Evolutionary conservation across 1,139 yeast species (phyloP).

Genomic region (Yamadazyma dushanensis): DNA sequence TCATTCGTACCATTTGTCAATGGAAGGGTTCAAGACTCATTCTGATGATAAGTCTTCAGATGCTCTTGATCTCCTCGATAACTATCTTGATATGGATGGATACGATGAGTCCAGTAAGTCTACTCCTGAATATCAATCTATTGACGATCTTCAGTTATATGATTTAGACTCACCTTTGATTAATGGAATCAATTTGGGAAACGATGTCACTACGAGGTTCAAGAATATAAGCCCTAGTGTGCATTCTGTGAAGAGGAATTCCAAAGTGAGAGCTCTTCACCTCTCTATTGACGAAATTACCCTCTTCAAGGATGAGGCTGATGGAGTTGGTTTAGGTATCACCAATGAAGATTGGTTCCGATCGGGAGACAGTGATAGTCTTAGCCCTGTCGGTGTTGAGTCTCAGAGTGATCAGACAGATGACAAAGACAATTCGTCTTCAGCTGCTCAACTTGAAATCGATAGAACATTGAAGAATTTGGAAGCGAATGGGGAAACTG

Average conservation of each 20-base stretch:
- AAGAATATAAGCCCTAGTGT: slow-evolving; percentile 14
- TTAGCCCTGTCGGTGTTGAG: background rate
- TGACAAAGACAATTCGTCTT: background rate
- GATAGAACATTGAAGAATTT: slow-evolving; percentile 8
- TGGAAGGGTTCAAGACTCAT: slow-evolving; percentile 22
- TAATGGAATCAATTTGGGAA: slow-evolving; percentile 39
- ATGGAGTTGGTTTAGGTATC: slow-evolving; percentile 1
- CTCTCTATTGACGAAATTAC: slow-evolving; percentile 32
- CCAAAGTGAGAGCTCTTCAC: slow-evolving; percentile 28
- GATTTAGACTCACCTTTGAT: slow-evolving; percentile 38
- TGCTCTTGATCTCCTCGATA: slow-evolving; percentile 35
- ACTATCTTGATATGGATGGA: slow-evolving; percentile 26
- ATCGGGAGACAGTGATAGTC: background rate
- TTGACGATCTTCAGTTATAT: slow-evolving; percentile 23
- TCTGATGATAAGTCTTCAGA: slow-evolving; percentile 16
- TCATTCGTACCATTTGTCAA: slow-evolving; percentile 32
- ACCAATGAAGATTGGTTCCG: too few species aligned
- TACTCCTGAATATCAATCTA: slow-evolving; percentile 12
- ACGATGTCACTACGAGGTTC: slow-evolving; percentile 20
- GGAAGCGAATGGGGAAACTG: slow-evolving; percentile 3
- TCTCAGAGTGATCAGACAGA: too few species aligned
- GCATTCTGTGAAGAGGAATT: slow-evolving; percentile 10
- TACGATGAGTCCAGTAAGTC: background rate
- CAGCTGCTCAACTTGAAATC: slow-evolving; percentile 8
- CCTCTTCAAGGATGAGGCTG: slow-evolving; percentile 8